phyloP scores from a whole-genome alignment of 768 basidiomycete species.

The Pleurotus giganteus region DNA sequence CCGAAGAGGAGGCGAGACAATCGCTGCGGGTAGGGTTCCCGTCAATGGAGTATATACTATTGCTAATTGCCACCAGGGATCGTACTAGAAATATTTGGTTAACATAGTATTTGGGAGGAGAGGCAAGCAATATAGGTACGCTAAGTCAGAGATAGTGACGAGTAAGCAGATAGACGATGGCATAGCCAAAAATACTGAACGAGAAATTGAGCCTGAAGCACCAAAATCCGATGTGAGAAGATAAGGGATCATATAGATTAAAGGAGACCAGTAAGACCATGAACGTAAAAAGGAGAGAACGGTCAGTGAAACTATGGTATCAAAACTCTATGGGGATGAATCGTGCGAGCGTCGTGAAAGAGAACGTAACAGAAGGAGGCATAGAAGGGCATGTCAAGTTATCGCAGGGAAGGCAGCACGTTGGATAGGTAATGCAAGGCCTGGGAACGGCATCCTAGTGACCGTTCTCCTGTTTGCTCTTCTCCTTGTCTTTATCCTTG shows the following conservation, averaged over 20 bases:
- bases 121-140: not conserved
- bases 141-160: not conserved
- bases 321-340: conserved; percentile 4
- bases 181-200: not conserved
- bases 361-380: not conserved
- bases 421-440: not conserved
- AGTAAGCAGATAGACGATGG: not conserved
- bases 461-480: conserved; percentile 30
- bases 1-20: conserved; percentile 88
- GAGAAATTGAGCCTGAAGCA: not conserved
- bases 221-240: not conserved
- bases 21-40: conserved; percentile 71
- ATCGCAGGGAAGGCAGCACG: not conserved
- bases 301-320: conserved; percentile 3
- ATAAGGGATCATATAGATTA: not conserved
- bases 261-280: not conserved
- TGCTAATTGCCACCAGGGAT: conserved; percentile 31
- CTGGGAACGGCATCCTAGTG: not conserved
- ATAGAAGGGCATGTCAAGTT: not conserved
- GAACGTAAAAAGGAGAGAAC: too few relatives aligned
- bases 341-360: not conserved
- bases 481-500: conserved; percentile 42
- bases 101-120: not conserved
- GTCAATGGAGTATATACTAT: not conserved
- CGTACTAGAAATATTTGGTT: conserved; percentile 36